phyloP scores from a whole-genome alignment of 2,329 filamentous ascomycete genomes.

The Tolypocladium paradoxum region DNA sequence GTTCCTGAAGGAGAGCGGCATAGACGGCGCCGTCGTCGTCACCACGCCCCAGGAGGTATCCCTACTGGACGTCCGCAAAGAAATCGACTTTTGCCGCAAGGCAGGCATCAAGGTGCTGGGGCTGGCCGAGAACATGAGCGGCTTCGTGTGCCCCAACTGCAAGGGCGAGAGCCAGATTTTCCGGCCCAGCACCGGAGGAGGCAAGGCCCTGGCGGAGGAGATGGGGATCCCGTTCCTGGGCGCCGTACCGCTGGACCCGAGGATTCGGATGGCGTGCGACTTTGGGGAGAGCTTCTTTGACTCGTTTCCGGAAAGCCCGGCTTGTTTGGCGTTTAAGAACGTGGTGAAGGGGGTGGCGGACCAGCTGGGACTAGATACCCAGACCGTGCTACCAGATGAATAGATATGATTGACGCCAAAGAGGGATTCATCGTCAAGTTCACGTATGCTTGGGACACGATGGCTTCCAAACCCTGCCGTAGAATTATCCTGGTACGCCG shows the following conservation, averaged over 20 bases:
- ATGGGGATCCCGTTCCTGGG: conserved; percentile 84
- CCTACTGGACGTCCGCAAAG: conserved; percentile 86
- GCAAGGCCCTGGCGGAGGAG: conserved; percentile 67
- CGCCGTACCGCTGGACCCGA: conserved; percentile 79
- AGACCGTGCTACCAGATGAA: conserved; percentile 36
- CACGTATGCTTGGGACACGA: conserved; percentile 1
- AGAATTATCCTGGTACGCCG: background rate
- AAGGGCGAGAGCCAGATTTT: conserved; percentile 78
- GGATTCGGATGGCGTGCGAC: conserved; percentile 93
- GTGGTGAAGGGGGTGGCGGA: conserved; percentile 66
- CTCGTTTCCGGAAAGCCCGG: conserved; percentile 84
- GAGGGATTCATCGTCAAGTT: conserved; percentile 4
- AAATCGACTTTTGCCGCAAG: conserved; percentile 95
- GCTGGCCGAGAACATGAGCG: conserved; percentile 95
- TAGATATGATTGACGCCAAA: conserved; percentile 10
- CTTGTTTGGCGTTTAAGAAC: conserved; percentile 67
- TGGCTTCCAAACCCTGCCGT: background rate
- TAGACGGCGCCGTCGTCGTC: conserved; percentile 86
- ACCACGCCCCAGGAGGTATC: conserved; percentile 93
- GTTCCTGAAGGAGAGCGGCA: conserved; percentile 79
- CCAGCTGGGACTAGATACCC: conserved; percentile 52
- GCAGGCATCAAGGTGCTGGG: conserved; percentile 82
- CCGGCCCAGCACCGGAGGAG: conserved; percentile 81
- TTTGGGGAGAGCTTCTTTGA: conserved; percentile 97
- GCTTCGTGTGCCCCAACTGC: conserved; percentile 92